Base-by-base conservation (phyloP, 2,329 filamentous ascomycete genomes). In the Scorias spongiosa region DNA sequence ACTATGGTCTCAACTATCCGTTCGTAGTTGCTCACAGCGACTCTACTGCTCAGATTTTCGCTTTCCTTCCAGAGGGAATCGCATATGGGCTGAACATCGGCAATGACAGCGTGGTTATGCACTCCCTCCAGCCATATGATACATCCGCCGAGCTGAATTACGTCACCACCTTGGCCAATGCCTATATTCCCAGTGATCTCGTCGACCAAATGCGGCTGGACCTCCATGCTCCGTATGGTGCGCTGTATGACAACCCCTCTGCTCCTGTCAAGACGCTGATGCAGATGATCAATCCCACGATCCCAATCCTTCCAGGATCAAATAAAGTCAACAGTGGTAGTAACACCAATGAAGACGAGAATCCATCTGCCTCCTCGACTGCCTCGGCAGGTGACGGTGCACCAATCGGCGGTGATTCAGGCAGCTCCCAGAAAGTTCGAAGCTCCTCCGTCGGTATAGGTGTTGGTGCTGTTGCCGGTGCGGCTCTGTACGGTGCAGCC, bases 401-500 rank as follows among this genome's bases (percentile, higher is more conserved):
- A 28, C 68, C 70, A 1, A 62, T 72, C 32, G 67, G 66, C 48
- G 64, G 64, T 38, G 70, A 74, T 44, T 67, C 67, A 40, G 64
- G 63, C 54, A 67, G 68, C 30, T 69, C 70, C 45, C 69, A 75
- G 51, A 74, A 74, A 5, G 68, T 80, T 39, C 75, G 75, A 49
- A 78, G 75, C 37, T 80, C 78, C 62, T 80, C 69, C 56, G 76
- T 68, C 50, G 75, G 65, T 57, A 83, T 94, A 56, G 84, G 81
- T 45, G 72, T 85, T 17, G 85, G 84, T 55, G 81, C 84, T 20
- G 76, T 88, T 29, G 75, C 76, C 38, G 80, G 87, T 57, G 85
- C 84, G 37, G 82, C 80, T 42, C 80, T 86, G n/a, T 94, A 94
- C 54, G 88, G 87, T 57, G 84, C 83, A 10, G 87, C 85, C 61